Percentiles rank a stretch among this genome's conserved stretches.
These are phyloP conservation scores for Cupressus sempervirens DNA, from an alignment of 75 land plant genomes.

Conservation along the genomic window DNA sequence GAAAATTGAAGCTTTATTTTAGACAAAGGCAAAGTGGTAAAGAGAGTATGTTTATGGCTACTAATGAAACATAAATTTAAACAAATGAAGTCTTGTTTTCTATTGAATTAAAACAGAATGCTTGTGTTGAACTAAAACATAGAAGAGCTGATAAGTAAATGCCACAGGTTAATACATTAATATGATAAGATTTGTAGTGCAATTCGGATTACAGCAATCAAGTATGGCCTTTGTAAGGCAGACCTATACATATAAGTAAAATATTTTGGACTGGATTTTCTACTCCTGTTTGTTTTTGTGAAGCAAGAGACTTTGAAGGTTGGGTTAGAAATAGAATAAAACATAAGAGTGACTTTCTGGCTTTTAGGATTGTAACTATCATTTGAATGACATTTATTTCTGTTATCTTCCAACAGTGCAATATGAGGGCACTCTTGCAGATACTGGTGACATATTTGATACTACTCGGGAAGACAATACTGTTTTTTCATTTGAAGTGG, in stretches of 20 bases:
- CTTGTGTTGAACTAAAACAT: too few relatives aligned
- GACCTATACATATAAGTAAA: not conserved
- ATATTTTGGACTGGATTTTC: not conserved
- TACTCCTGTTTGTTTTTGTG: not conserved
- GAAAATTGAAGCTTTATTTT: not conserved
- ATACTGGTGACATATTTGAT: constrained; percentile 83
- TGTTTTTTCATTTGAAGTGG: constrained; percentile 84
- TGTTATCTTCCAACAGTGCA: constrained; percentile 50
- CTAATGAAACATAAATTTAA: not conserved
- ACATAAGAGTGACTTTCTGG: not conserved
- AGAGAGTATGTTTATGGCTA: not conserved
- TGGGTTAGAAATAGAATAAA: not conserved
- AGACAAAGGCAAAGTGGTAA: not conserved
- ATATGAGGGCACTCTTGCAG: constrained; percentile 84
- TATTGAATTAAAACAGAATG: not conserved
- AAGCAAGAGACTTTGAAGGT: not conserved
- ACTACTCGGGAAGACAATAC: constrained; percentile 89
- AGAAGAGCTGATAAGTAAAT: not conserved
- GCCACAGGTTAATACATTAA: not conserved
- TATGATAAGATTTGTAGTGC: not conserved
- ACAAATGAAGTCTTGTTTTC: not conserved
- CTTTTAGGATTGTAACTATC: not conserved
- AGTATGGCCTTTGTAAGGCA: not conserved
- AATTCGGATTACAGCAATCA: not conserved
- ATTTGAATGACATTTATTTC: constrained; percentile 1